Evolutionary conservation across 2,329 filamentous ascomycete genomes (phyloP).

Genomic region (Sporothrix dimorphospora): DNA sequence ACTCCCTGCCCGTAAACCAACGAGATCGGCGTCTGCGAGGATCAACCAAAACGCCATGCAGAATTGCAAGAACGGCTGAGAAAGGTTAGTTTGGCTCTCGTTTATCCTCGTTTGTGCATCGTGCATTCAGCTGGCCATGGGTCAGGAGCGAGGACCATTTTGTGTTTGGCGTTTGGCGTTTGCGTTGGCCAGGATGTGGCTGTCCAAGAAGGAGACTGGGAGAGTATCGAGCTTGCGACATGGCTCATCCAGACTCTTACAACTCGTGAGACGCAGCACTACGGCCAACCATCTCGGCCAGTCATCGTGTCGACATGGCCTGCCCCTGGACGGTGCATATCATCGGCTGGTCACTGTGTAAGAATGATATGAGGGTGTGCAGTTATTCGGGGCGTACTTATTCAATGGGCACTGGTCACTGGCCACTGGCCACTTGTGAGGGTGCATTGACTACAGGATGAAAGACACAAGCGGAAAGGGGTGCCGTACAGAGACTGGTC

Average conservation of each 20-base stretch:
- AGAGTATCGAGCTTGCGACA: background rate
- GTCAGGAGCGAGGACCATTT: background rate
- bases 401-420: too few species aligned
- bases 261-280: background rate
- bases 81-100: background rate
- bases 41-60: background rate
- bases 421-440: background rate
- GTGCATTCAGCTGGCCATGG: slow-evolving; percentile 27
- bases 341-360: background rate
- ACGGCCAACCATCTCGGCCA: background rate
- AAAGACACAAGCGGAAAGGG: background rate
- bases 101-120: background rate
- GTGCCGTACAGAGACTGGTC: background rate
- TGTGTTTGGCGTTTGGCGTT: background rate
- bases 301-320: background rate
- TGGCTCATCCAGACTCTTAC: background rate
- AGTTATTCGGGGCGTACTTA: background rate
- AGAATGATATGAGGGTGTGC: slow-evolving; percentile 7
- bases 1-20: background rate
- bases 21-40: background rate
- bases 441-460: background rate
- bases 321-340: slow-evolving; percentile 20
- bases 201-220: background rate
- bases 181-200: background rate
- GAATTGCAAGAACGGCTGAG: background rate